Percentiles rank a stretch among this genome's conserved stretches.
These are phyloP conservation scores for Rubia tinctorum DNA, from an alignment of 305 asterid species.

Conservation along the genomic window DNA sequence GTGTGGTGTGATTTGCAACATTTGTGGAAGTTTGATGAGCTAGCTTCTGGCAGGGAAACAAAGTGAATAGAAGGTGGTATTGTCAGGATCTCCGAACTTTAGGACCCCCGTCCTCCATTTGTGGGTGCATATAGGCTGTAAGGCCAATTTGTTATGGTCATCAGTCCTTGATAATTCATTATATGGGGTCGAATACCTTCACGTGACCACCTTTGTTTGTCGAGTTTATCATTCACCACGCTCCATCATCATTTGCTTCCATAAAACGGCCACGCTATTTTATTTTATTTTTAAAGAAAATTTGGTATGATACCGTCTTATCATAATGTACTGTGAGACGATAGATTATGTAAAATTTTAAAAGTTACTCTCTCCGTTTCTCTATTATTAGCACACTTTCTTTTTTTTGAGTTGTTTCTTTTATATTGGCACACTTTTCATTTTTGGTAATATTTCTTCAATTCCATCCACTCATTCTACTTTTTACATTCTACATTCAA, in stretches of 20 bases:
- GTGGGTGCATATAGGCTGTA: not conserved
- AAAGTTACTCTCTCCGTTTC: too few species aligned
- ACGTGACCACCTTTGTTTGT: constrained; percentile 37
- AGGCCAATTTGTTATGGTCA: not conserved
- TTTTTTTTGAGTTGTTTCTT: too few species aligned
- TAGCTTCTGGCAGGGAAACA: not conserved
- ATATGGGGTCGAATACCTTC: constrained; percentile 25
- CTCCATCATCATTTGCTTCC: constrained; percentile 24
- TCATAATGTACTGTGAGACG: too few species aligned
- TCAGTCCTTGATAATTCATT: not conserved
- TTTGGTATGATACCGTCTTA: too few species aligned
- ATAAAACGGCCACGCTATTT: not conserved
- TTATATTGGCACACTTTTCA: too few species aligned
- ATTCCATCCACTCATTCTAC: too few species aligned
- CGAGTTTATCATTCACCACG: constrained; percentile 24
- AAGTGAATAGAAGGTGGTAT: constrained; percentile 17
- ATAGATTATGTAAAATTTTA: too few species aligned
- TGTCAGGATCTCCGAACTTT: not conserved
- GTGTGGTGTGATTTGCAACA: not conserved
- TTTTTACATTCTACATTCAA: too few species aligned
- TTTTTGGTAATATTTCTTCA: too few species aligned
- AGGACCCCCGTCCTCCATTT: not conserved
- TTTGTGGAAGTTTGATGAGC: too few species aligned
- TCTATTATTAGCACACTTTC: too few species aligned
- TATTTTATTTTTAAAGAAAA: too few species aligned